phyloP scores from a whole-genome alignment of 805 yeast species.

The Kazachstania bromeliacearum region DNA sequence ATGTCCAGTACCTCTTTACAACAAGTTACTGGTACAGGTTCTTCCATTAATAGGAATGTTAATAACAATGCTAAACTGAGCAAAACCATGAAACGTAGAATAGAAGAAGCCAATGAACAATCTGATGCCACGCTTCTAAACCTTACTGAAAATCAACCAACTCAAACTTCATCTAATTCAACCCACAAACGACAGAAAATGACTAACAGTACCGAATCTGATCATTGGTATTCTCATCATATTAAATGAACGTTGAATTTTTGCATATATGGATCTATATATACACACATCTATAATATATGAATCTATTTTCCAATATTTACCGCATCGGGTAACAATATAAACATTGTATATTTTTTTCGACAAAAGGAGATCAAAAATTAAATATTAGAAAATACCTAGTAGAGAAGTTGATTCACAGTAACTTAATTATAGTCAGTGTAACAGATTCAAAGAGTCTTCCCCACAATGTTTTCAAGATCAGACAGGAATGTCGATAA shows the following conservation, averaged over 20 bases:
- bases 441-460: background rate
- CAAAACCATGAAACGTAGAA: slow-evolving; percentile 47
- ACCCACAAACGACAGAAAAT: background rate
- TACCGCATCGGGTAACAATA: slow-evolving; percentile 1
- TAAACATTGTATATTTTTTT: slow-evolving; percentile 1
- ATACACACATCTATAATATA: background rate
- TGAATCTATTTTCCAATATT: background rate
- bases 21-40: slow-evolving; percentile 16
- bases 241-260: background rate
- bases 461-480: slow-evolving; percentile 19
- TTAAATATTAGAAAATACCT: background rate
- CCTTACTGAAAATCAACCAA: slow-evolving; percentile 2
- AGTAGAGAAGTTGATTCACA: background rate
- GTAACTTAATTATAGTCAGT: background rate
- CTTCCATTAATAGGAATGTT: slow-evolving; percentile 28
- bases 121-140: slow-evolving; percentile 9
- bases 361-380: background rate
- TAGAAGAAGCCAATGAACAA: slow-evolving; percentile 23
- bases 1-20: slow-evolving; percentile 36
- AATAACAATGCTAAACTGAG: slow-evolving; percentile 51
- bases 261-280: background rate
- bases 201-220: background rate
- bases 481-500: slow-evolving; percentile 26
- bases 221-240: slow-evolving; percentile 7
- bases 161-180: background rate